Base-by-base conservation (phyloP, 495 filamentous ascomycete species). In the Aspergillus ostianus region DNA sequence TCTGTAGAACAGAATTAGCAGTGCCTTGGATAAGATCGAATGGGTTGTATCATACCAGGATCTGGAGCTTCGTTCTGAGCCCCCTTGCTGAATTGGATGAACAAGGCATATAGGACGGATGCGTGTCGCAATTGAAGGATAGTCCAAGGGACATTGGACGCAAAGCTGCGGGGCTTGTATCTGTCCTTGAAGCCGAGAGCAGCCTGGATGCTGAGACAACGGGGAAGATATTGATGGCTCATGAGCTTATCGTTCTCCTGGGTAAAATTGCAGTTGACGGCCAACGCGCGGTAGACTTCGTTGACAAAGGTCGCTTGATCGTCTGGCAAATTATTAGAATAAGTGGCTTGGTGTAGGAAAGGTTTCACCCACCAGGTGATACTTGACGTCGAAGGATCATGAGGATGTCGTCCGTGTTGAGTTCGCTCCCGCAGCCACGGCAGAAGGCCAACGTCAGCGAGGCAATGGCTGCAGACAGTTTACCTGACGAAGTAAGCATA, bases 391-490 rank as follows among this genome's bases (percentile, higher is more conserved):
- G 77, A 21, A 86, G 81, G 13, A 87, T 79, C 29, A 90, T 85
- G 27, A 95, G 70, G 19, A 93, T 76, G 67, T 96, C 92, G 67
- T 96, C 92, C 55, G 80, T 88, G 53, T 82, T 87, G 53, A 75
- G 72, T 58, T 84, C 83, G 30, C 73, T 77, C 49, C 78, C 72
- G 73, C 81, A 77, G 47, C 85, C 73, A 55, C 82, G 70, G 63
- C 84, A 78, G 57, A 84, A 87, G 51, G 86, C 83, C 47, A 87
- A 74, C 6, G 83, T 82, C 29, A 89, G 76, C 27, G 84, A 77
- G 6, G 82, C 80, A 61, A 87, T 74, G 4, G 83, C 83, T 6
- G 79, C 76, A 47, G 78, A 80, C 48, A 81, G 75, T 64, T 82
- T 80, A 49, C 63, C 81, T 83, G 45, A 23, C 4, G 41, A 18